Evolutionary conservation across 257 asterid species (phyloP), one percentile per base, ranked within the genome.

Genomic region (Rehmannia glutinosa): DNA sequence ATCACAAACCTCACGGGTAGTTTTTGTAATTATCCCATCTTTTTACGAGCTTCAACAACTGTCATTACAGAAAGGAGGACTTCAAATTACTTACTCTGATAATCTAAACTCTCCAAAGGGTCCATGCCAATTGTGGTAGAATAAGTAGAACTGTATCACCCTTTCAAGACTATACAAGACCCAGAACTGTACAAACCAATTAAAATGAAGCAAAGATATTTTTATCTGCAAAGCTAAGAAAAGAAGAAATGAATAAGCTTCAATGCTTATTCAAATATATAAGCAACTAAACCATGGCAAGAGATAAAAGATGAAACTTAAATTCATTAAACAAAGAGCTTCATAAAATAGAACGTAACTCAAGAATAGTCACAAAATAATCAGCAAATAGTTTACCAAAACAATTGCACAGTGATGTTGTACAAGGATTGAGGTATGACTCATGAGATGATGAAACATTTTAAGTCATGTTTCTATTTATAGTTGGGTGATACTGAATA

Each of bases 41-140:
- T n/a, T n/a, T n/a, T n/a, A n/a, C n/a, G n/a, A n/a, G n/a, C n/a
- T 38, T 59, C 51, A 62, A 45, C 38, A 42, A 62, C 76, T 55
- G 68, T 54, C 52, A 21, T 24, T 30, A 24, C 28, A 77, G 32
- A 57, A 43, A 51, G 1, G 27, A 57, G 19, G 17, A 53, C 7
- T 65, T 21, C 19, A 8, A 36, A 52, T 24, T 42, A 35, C 12
- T 47, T 41, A 10, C 8, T 7, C n/a, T 19, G 6, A 43, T 19
- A 20, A 52, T 52, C 23, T 52, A 0, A 52, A 21, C 17, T 52
- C 5, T 55, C 28, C 17, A 15, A 15, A 7, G 27, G 21, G n/a
- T 3, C 24, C 13, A 35, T 62, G 36, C 66, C 21, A 6, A 36
- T 35, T 8, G 28, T 16, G 33, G 56, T 50, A 24, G 61, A 59